Conservation (phyloP, 164 flowering plant genomes). For the Aristolochia fimbriata region DNA sequence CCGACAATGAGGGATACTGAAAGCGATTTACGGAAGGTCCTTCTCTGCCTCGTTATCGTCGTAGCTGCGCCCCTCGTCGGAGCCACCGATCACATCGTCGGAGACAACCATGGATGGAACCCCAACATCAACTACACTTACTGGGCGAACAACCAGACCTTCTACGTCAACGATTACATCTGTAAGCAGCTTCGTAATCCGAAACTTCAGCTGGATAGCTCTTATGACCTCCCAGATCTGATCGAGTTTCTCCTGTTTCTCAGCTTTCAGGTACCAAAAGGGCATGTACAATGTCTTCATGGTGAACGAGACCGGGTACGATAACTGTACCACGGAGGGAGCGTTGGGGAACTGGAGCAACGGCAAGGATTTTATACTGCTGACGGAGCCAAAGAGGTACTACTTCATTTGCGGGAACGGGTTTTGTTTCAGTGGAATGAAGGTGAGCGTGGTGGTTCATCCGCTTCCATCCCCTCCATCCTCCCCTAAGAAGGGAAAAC, state of each 20-base stretch:
- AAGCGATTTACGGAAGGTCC: background rate
- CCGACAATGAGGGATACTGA: no score
- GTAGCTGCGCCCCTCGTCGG: background rate
- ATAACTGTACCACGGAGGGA: slow-evolving; percentile 13
- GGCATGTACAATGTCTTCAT: slow-evolving; percentile 11
- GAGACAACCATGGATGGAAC: slow-evolving; percentile 16
- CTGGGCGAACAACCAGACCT: slow-evolving; percentile 16
- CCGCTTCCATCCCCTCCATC: slow-evolving; percentile 6
- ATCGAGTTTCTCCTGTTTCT: background rate
- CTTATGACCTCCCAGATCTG: background rate
- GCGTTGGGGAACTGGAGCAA: slow-evolving; percentile 16
- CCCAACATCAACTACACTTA: slow-evolving; percentile 14
- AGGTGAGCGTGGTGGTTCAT: slow-evolving; percentile 11
- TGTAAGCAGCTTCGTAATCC: slow-evolving; percentile 3
- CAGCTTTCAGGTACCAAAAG: slow-evolving; percentile 19
- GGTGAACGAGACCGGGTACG: slow-evolving; percentile 16
- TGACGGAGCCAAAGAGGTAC: slow-evolving; percentile 8
- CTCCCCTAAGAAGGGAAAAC: background rate
- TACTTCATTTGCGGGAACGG: slow-evolving; percentile 15
- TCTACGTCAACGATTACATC: slow-evolving; percentile 13
- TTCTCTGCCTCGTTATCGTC: background rate
- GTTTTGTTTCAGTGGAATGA: slow-evolving; percentile 11
- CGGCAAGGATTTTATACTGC: slow-evolving; percentile 14
- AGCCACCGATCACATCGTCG: slow-evolving; percentile 19
- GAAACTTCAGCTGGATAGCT: background rate